Base-by-base conservation (phyloP, 495 filamentous ascomycete genomes). In the Tuber melanosporum region DNA sequence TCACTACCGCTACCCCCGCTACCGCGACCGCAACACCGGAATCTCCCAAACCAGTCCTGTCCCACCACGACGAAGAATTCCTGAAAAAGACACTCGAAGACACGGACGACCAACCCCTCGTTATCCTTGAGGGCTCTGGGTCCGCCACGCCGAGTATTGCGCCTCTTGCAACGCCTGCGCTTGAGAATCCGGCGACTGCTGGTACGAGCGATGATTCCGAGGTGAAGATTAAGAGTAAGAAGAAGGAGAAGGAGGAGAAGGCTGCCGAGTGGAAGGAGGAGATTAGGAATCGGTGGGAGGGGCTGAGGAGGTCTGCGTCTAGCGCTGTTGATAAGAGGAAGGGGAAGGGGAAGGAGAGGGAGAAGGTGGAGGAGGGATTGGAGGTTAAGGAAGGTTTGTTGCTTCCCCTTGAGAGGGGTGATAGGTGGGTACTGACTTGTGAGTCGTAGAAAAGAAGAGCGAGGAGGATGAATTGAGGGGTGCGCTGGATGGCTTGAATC, bases 401-500 rank as follows among this genome's bases (percentile, higher is more conserved):
- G 26, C 15, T 43, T 44, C 45, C 19, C 45, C 78, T 12, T 73
- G 80, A 76, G 74, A 80, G 70, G 80, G 76, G 74, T 82, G 75
- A 76, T 82, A 43, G 82, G 84, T 32, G 76, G 84, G 71, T 82
- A 85, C 46, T 86, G 86, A 82, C 77, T 70, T 36, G 82, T 86
- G 9, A 86, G 88, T 75, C 86, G 84, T 20, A 84, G 85, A 72
- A 87, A 88, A 66, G 57, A 66, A 66, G 57, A 66, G 76, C 20
- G 92, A 97, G 83, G 87, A 89, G 75, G 88, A 91, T 71, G 95
- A 97, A 78, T 88, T 98, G 77, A 89, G 89, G 71, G 87, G 87
- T 26, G 89, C 94, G 12, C 90, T 98, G 41, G 91, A 95, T 83
- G 86, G 91, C 32, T 87, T 98, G 66, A 94, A 94, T 82, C 88